These are phyloP conservation scores for Rhizopus stolonifer DNA, from an alignment of 371 early-diverging fungal genomes.

Conservation along the genomic window DNA sequence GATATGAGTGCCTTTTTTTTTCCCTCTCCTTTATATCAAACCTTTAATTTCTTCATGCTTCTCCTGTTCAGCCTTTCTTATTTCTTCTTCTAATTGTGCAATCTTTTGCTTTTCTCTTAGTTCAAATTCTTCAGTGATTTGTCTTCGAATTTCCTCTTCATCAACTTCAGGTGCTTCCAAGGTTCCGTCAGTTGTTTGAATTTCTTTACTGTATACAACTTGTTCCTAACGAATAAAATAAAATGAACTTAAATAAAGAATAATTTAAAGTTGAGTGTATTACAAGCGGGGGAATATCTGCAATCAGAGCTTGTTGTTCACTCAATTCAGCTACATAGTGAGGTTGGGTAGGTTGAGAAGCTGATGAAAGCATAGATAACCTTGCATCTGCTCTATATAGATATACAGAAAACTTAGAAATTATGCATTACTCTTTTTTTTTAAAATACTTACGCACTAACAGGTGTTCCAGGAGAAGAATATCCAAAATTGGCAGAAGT, in stretches of 20 bases:
- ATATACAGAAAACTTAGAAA: neutral
- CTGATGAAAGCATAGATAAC: constrained; percentile 30
- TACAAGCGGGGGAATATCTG: constrained; percentile 85
- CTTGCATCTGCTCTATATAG: constrained; percentile 18
- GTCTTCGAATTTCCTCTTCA: constrained; percentile 63
- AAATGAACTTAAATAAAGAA: neutral
- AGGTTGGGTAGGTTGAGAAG: constrained; percentile 33
- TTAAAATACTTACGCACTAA: constrained; percentile 37
- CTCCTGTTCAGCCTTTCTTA: constrained; percentile 53
- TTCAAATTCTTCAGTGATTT: constrained; percentile 60
- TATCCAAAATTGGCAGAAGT: constrained; percentile 44
- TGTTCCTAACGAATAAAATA: constrained; percentile 56
- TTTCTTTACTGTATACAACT: constrained; percentile 89
- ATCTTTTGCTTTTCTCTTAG: constrained; percentile 60
- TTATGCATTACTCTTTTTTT: neutral
- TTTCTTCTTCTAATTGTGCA: constrained; percentile 63
- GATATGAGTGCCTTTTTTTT: too few species aligned
- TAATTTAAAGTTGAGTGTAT: neutral
- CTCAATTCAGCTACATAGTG: constrained; percentile 58
- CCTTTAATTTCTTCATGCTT: constrained; percentile 45
- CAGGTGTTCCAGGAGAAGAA: constrained; percentile 45
- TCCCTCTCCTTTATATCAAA: constrained; percentile 13
- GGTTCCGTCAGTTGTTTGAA: constrained; percentile 75
- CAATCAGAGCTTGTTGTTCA: constrained; percentile 65
- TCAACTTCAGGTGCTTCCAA: constrained; percentile 57